Base-by-base conservation (phyloP, 108 stramenopile species). In the Licmophora abbreviata region DNA sequence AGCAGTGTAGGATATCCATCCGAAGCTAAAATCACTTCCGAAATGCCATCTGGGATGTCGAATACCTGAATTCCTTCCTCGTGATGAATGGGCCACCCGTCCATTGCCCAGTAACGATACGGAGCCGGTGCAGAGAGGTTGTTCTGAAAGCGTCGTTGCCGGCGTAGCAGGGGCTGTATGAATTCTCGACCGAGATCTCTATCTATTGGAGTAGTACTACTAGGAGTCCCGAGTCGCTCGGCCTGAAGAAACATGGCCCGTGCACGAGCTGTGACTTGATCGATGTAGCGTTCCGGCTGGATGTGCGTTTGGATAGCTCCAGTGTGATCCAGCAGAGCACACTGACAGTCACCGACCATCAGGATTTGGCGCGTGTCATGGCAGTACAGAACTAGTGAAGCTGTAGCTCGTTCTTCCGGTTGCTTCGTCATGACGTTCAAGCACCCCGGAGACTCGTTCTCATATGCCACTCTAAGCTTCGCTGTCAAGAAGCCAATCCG, bases 1-100 rank as follows among this genome's bases (percentile, higher is more conserved):
- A 46, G 26, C n/a, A 46, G 3, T 46, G 22, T 22, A 9, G 45
- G 45, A 26, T 46, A 46, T 2, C 45, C 45, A 46, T 46, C 45
- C 26, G 45, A 21, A 4, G 45, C 45, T 24, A 46, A 46, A 25
- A 46, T 9, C 15, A 46, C 5, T 26, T 46, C 23, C 3, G 21
- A 25, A 4, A 17, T 18, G 8, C 11, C 8, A 17, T 7, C 18
- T 21, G 45, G 3, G 6, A 46, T 2, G 26, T 6, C 45, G 24
- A 14, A 46, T 22, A 46, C 8, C 22, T 26, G 24, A 6, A 46
- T 3, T 2, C 45, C 45, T 26, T 46, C 24, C 5, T 46, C 8
- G 1, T 1, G 15, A 40, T 22, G 23, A 4, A 46, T 26, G 26
- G 21, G 24, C 14, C 22, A 46, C n/a, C 45, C 45, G 26, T 46